A percentile compares a stretch with the other conserved stretches of the same genome.
Evolutionary conservation across 2,329 filamentous ascomycete genomes (phyloP).

Genomic region (Pseudogymnoascus sp.): DNA sequence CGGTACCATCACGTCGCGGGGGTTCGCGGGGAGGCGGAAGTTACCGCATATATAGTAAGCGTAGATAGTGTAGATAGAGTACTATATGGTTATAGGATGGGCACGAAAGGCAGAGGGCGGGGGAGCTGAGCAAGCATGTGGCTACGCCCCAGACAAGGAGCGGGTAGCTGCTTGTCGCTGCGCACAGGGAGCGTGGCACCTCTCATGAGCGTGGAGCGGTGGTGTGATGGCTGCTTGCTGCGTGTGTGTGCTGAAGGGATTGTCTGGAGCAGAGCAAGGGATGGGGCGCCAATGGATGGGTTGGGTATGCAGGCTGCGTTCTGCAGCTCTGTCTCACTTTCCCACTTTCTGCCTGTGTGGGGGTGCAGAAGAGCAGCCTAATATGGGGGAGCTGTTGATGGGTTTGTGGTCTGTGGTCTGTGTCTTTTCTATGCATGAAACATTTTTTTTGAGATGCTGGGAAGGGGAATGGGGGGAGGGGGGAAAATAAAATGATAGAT

Average conservation of each 20-base stretch:
- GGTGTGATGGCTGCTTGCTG: background rate
- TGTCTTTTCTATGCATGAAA: background rate
- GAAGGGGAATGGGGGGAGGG: background rate
- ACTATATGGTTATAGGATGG: background rate
- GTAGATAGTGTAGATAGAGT: background rate
- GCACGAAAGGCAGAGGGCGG: background rate
- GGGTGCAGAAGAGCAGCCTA: background rate
- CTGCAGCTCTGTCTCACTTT: background rate
- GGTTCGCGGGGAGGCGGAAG: background rate
- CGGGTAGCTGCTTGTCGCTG: background rate
- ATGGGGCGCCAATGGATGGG: background rate
- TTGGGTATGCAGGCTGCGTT: background rate
- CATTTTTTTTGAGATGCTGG: background rate
- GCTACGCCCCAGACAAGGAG: background rate
- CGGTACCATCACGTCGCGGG: background rate
- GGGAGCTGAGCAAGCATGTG: background rate
- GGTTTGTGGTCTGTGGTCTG: background rate
- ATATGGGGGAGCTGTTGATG: background rate
- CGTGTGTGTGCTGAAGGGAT: background rate
- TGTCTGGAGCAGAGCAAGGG: background rate
- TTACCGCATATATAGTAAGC: background rate
- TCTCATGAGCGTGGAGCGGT: background rate
- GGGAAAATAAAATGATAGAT: constrained; percentile 1
- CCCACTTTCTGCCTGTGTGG: background rate
- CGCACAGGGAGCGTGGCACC: constrained; percentile 4